phyloP scores from a whole-genome alignment of 495 filamentous ascomycete species.

The Parathielavia hyrcaniae region DNA sequence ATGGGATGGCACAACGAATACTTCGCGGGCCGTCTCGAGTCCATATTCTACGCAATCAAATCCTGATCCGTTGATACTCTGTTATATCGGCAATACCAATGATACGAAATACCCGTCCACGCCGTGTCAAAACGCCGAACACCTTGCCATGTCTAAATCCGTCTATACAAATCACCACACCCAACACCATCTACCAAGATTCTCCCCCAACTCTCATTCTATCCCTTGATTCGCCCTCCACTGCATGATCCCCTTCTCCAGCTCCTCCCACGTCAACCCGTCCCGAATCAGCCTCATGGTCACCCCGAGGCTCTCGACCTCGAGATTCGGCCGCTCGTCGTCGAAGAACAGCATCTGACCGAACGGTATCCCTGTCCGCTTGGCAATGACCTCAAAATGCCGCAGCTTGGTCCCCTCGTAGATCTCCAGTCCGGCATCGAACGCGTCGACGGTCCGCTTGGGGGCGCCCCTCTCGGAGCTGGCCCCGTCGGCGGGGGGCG shows the following conservation, averaged over 20 bases:
- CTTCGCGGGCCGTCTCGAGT: too few relatives aligned
- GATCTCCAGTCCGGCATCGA: constrained; percentile 77
- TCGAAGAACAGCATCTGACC: constrained; percentile 96
- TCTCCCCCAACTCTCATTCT: neutral
- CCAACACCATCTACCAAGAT: too few relatives aligned
- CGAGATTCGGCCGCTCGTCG: constrained; percentile 79
- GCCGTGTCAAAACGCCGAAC: neutral
- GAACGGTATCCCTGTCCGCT: constrained; percentile 59
- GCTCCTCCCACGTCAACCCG: constrained; percentile 70
- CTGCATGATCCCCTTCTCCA: constrained; percentile 71
- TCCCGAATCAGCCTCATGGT: constrained; percentile 70
- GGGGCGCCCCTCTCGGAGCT: constrained; percentile 39
- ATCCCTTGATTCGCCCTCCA: constrained; percentile 65
- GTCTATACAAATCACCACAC: neutral
- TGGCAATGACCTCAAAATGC: constrained; percentile 70
- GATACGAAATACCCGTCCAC: too few relatives aligned
- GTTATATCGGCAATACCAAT: too few relatives aligned
- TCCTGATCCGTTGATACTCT: too few relatives aligned
- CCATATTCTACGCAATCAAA: neutral
- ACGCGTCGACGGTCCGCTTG: constrained; percentile 60
- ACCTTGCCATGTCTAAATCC: neutral
- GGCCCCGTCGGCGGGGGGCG: constrained; percentile 12
- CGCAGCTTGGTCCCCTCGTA: constrained; percentile 80
- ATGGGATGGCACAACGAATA: too few relatives aligned
- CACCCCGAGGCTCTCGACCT: constrained; percentile 80